phyloP scores from a whole-genome alignment of 148 eudicot species.

The Spergularia marina region DNA sequence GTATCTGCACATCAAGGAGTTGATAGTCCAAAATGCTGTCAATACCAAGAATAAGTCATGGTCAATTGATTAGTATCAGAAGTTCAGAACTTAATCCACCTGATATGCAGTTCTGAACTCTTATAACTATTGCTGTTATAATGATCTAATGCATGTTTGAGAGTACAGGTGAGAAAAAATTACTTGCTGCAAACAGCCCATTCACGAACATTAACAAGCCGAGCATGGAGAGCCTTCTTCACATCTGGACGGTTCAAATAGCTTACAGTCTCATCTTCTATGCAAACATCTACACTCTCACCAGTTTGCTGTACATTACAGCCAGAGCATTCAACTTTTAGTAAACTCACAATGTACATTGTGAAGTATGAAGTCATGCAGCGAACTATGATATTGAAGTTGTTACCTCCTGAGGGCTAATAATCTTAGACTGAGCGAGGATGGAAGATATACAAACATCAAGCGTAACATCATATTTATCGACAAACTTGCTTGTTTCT shows the following conservation, averaged over 20 bases:
- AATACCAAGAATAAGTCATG: neutral
- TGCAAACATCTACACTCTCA: constrained; percentile 79
- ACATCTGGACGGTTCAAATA: constrained; percentile 83
- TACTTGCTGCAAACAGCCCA: constrained; percentile 92
- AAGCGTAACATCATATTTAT: constrained; percentile 92
- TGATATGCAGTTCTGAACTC: neutral
- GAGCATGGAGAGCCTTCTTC: constrained; percentile 74
- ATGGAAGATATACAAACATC: constrained; percentile 87
- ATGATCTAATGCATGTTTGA: neutral
- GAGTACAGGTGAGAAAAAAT: constrained; percentile 11
- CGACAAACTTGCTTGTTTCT: constrained; percentile 92
- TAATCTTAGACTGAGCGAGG: constrained; percentile 78
- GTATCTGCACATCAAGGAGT: constrained; percentile 78
- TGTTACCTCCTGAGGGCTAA: constrained; percentile 63
- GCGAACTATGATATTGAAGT: neutral
- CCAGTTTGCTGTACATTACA: constrained; percentile 47
- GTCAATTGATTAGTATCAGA: neutral
- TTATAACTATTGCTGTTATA: neutral
- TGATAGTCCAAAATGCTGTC: constrained; percentile 80
- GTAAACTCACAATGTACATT: neutral
- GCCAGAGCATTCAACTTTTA: neutral
- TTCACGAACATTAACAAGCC: constrained; percentile 68
- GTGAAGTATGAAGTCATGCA: neutral
- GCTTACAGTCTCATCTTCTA: constrained; percentile 82
- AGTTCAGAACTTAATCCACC: neutral